Evolutionary conservation across 1,139 yeast species (phyloP), one percentile per base, ranked within the genome.

Genomic region (Kodamaea plutei): DNA sequence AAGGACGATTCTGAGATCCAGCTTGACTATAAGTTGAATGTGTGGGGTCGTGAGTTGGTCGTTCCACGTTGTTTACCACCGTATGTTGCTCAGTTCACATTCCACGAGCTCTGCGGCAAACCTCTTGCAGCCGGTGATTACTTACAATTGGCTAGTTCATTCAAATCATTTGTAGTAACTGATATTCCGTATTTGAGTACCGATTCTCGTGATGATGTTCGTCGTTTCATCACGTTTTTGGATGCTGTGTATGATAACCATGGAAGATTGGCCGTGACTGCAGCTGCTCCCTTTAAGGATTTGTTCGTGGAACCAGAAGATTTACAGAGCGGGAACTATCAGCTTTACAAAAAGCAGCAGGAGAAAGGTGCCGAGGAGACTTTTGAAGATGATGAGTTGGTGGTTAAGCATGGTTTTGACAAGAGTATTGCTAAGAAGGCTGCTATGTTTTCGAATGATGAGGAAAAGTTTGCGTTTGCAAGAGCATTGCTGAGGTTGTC

Each of bases 111-210:
- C 23, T 91, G 97, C 56, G 96, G 94, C 2, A 63, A 70, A 36
- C 91, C 95, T 7, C 61, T 85, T 41, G 88, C 95, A n/a, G 96
- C 98, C 0, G 97, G 96, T 8, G 98, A 91, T 56, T 91, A 91
- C 52, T 68, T 91, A 23, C 79, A 88, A 20, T 61, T 91, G 40
- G 95, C 96, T 4, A 69, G 74, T n/a, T 64, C 78, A 15, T 91
- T 79, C 62, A 76, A 76, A 35, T 74, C 89, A 8, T 83, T 89
- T 45, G 77, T 91, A 9, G 70, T 91, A 25, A 88, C 97, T 0
- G 97, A 89, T 51, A 88, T 91, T 28, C 98, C 98, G 4, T 79
- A 79, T 41, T 61, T 91, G 43, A 79, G 94, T 12, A 70, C 83
- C 15, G 72, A 81, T 40, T 83, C 77, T 28, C 73, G 96, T 43